These are phyloP conservation scores for Ceratobasidium sp. DNA, from an alignment of 1,284 basidiomycete genomes.

Conservation along the genomic window DNA sequence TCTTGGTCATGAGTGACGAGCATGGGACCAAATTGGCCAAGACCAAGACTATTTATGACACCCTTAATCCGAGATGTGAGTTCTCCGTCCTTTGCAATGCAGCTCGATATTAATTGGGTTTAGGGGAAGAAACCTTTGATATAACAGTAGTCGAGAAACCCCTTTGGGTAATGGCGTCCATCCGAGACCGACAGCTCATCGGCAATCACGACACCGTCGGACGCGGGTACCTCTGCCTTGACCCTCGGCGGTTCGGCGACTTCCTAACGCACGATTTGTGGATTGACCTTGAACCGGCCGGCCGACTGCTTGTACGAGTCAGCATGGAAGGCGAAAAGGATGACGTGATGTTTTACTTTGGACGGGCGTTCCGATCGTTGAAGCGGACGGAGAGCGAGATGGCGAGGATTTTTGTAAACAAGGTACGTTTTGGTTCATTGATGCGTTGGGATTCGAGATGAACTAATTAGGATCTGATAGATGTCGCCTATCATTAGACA, in stretches of 20 bases:
- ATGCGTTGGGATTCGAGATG: background rate
- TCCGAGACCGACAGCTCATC: constrained; percentile 88
- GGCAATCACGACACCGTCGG: constrained; percentile 94
- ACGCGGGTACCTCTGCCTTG: constrained; percentile 90
- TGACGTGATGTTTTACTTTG: constrained; percentile 98
- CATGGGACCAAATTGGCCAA: constrained; percentile 90
- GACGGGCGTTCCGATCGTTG: constrained; percentile 91
- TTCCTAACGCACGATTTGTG: constrained; percentile 91
- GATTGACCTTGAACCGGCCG: constrained; percentile 90
- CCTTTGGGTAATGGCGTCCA: constrained; percentile 95
- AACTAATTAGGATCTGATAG: constrained; percentile 57
- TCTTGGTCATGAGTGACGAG: constrained; percentile 94
- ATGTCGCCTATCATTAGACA: constrained; percentile 95
- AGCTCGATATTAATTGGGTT: constrained; percentile 11
- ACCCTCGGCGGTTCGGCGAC: constrained; percentile 89
- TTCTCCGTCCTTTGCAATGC: constrained; percentile 43
- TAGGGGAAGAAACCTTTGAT: constrained; percentile 97
- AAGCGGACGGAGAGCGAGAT: constrained; percentile 97
- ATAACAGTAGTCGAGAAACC: constrained; percentile 84
- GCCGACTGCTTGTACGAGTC: constrained; percentile 86
- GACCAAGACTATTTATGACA: constrained; percentile 96
- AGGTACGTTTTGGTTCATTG: constrained; percentile 64
- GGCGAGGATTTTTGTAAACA: constrained; percentile 96
- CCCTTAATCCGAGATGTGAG: constrained; percentile 87
- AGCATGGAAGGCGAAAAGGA: constrained; percentile 99